Evolutionary conservation across 1,284 basidiomycete genomes (phyloP).

Genomic region (Sutorius eximius): DNA sequence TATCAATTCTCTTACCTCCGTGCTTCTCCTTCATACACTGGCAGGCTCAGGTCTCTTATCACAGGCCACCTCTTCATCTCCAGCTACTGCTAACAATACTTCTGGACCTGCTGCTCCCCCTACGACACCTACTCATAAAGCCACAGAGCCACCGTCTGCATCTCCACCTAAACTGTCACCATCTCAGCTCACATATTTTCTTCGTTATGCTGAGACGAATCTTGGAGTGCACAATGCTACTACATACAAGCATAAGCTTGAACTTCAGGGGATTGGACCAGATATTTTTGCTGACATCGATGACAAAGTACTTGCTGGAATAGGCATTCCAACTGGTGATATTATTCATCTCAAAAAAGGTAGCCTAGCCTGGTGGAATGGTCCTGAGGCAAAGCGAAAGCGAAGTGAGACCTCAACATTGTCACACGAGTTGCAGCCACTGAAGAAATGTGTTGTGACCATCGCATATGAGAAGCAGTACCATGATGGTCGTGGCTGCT

Average conservation of each 20-base stretch:
- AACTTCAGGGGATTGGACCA: conserved; percentile 5
- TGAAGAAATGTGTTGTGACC: too few relatives aligned
- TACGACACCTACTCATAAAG: too few relatives aligned
- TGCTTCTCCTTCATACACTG: conserved; percentile 4
- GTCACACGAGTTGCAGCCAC: background rate
- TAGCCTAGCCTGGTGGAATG: conserved; percentile 12
- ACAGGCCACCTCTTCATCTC: too few relatives aligned
- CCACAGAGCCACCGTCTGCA: background rate
- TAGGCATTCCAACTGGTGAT: conserved; percentile 9
- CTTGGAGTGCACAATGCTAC: background rate
- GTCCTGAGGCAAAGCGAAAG: conserved; percentile 13
- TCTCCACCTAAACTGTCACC: background rate
- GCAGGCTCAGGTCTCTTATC: too few relatives aligned
- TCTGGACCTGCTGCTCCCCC: too few relatives aligned
- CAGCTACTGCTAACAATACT: background rate
- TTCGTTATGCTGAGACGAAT: conserved; percentile 8
- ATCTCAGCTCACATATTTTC: conserved; percentile 10
- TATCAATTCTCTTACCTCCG: background rate
- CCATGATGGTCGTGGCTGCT: too few relatives aligned
- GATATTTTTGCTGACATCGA: conserved; percentile 10
- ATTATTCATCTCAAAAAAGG: conserved; percentile 15
- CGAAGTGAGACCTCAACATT: background rate
- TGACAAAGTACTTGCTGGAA: background rate
- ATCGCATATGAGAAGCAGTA: too few relatives aligned
- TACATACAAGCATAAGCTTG: background rate